Evolutionary conservation across 345 rosid species (phyloP), one percentile per base, ranked within the genome.

Genomic region (Eucalyptus marginata): DNA sequence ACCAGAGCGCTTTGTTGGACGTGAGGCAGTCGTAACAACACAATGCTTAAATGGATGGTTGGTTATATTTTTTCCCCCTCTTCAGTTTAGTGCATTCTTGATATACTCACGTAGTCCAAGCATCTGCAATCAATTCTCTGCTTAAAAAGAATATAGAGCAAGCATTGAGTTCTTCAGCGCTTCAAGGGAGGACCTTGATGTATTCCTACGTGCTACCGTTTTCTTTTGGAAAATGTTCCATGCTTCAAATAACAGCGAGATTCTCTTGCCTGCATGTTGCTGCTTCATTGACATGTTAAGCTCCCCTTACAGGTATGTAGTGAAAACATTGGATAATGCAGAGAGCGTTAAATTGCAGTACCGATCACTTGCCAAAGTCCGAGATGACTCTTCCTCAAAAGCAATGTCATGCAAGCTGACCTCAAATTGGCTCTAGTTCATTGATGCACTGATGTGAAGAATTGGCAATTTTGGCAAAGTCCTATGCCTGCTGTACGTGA

Each of bases 31-130:
- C 84, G 97, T 96, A 86, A 97, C 97, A 90, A 95, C 99, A 29
- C 99, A 96, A 64, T 97, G 99, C 98, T 92, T 97, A 91, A 96
- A 97, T 90, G 99, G 99, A 95, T 97, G 99, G 99, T 97, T 86
- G 87, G 95, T 94, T 22, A 87, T 87, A 54, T 81, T 87, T 47
- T 66, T 51, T 13, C 85, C 20, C 49, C 76, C 20, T 46, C 87
- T 47, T 49, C 62, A 47, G 27, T 50, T 66, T 49, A 17, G 54
- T 49, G 54, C 44, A 14, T 49, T 8, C 12, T 76, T 20, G 14
- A 86, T 46, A 52, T 49, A 86, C 40, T 49, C 18, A 84, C 15
- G 4, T 17, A 36, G 29, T 84, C 43, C 31, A 8, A 33, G 54
- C 17, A n/a, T 49, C 66, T 52, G 44, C 46, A 52, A 33, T 51